Base-by-base conservation (phyloP, 257 asterid genomes). In the Rehmannia glutinosa region DNA sequence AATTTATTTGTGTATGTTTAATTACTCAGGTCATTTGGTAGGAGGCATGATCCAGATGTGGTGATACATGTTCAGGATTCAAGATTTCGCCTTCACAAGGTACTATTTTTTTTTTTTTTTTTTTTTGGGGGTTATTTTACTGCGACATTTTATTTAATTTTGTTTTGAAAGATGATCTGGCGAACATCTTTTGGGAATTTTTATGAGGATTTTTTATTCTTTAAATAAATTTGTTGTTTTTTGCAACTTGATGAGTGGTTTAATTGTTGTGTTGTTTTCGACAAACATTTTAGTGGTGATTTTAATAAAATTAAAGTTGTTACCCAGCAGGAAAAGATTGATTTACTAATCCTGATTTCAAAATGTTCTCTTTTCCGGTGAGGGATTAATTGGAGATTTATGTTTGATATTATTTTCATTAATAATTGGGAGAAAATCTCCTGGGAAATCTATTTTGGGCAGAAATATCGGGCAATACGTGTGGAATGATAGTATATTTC, bases 61-160 rank as follows among this genome's bases (percentile, higher is more conserved):
- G 92, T 81, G 56, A 76, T 90, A 23, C 66, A 69, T 71, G 90
- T 87, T 12, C 81, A 84, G 41, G 73, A 67, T 54, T 71, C 95
- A 2, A 71, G 68, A 75, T 87, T 87, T 62, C 87, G 76, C 68
- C 77, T 87, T 52, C 90, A 87, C 62, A 87, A 87, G 96, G 96
- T 90, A 25, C 1, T 20, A 38, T 19, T 55, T 12, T 49, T 2
- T 35, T 38, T 36, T 55, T 6, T 6, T 32, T 33, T 6, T 23
- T 8, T 2, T 50, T 4, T 41, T 65, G 32, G 1, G 16, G 0
- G 38, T 21, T 43, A n/a, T 2, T 42, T 27, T 20, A 42, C 15
- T 38, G 38, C 38, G 10, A 5, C 2, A 6, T 28, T 65, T 49
- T 21, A n/a, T n/a, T 61, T 24, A 25, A 2, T 49, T 35, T 60